Evolutionary conservation across 2,329 filamentous ascomycete genomes (phyloP), one percentile per base, ranked within the genome.

Genomic region (Scedosporium boydii): DNA sequence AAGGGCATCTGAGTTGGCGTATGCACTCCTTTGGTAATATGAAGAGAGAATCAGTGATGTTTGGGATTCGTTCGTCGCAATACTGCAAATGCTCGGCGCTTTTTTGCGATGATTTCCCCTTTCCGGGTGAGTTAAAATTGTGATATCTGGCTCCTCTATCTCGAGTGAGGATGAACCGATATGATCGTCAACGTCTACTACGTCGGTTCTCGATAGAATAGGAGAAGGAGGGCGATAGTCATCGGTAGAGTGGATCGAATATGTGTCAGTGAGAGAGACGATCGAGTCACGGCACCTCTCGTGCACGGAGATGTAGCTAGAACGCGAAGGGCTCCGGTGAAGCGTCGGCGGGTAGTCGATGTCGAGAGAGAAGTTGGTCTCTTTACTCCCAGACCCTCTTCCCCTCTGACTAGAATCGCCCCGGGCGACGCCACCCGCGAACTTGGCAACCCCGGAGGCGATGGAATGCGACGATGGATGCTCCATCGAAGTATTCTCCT

Each of bases 81-180:
- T 71, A 3, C 84, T 88, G 68, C 87, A 87, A 16, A 87, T 80
- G 65, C 84, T 88, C 2, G 79, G 77, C 0, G 77, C 75, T 63
- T 79, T 72, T 14, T 71, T 68, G 7, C 72, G 72, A 0, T 75
- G 75, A 41, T 14, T 58, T n/a, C 27, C 14, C 16, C 55, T 38
- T 41, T 58, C 46, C 5, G 27, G 48, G 66, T 67, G 5, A 67
- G 66, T 2, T 71, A 75, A 27, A 71, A 67, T 61, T 9, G 27
- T 10, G 51, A 56, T n/a, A 27, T 56, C 51, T 27, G 51, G 12
- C 2, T 61, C 48, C n/a, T 57, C 29, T 12, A 5, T 23, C 2
- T 61, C 51, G 4, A 57, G 14, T 23, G 63, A 16, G 10, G 59
- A 53, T 16, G 21, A 12, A 23, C 9, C n/a, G 58, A 34, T 14